phyloP scores from a whole-genome alignment of 2,329 filamentous ascomycete species.

The Colletotrichum sp. region DNA sequence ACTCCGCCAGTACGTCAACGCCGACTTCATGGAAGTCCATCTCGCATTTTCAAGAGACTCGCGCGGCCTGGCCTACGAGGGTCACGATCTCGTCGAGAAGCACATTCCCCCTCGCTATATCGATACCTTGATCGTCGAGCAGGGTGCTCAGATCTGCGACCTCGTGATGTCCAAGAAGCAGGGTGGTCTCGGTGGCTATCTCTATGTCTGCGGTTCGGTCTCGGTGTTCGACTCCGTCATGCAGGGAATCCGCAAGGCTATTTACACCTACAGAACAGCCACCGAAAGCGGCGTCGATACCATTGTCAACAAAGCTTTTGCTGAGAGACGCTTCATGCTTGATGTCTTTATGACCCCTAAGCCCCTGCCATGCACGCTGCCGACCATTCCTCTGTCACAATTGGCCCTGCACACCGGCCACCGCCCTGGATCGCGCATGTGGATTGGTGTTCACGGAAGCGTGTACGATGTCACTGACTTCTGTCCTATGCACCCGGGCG shows the following conservation, averaged over 20 bases:
- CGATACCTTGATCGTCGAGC: conserved; percentile 55
- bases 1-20: conserved; percentile 48
- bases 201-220: conserved; percentile 32
- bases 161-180: conserved; percentile 63
- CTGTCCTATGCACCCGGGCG: conserved; percentile 57
- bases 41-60: conserved; percentile 57
- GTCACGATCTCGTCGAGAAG: conserved; percentile 52
- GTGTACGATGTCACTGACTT: conserved; percentile 61
- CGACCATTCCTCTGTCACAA: conserved; percentile 54
- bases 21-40: conserved; percentile 56
- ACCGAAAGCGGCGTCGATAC: conserved; percentile 56
- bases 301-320: conserved; percentile 57
- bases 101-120: conserved; percentile 57
- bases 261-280: conserved; percentile 57
- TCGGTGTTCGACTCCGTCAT: conserved; percentile 58
- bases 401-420: conserved; percentile 57
- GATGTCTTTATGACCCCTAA: conserved; percentile 63
- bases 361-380: conserved; percentile 53
- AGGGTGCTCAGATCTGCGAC: conserved; percentile 55
- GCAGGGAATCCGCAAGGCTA: conserved; percentile 58
- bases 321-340: conserved; percentile 60
- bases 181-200: conserved; percentile 43
- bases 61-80: conserved; percentile 50
- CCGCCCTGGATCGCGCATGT: conserved; percentile 48
- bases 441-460: conserved; percentile 58